phyloP scores from a whole-genome alignment of 2,329 filamentous ascomycete genomes.

The Pleoardoris graminearum region DNA sequence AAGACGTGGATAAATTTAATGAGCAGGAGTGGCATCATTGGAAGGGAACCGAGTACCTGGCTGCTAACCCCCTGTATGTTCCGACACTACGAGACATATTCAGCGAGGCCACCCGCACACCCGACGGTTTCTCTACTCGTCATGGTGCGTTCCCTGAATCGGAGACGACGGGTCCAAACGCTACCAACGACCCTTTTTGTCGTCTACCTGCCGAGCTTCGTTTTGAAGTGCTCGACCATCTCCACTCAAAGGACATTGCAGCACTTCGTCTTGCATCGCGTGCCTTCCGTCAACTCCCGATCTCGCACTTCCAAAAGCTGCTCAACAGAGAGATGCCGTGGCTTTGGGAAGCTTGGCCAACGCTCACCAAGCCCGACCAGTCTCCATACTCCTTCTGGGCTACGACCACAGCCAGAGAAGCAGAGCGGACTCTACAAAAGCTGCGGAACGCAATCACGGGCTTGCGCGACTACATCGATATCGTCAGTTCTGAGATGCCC shows the following conservation, averaged over 20 bases:
- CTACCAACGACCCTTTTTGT: conserved; percentile 19
- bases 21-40: conserved; percentile 15
- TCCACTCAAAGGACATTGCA: conserved; percentile 25
- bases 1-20: neutral
- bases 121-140: conserved; percentile 3
- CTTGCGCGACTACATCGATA: conserved; percentile 5
- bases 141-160: conserved; percentile 5
- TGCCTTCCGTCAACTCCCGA: conserved; percentile 23
- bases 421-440: neutral
- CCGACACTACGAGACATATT: conserved; percentile 21
- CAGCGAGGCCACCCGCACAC: neutral
- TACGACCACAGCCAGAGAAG: neutral
- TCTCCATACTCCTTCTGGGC: conserved; percentile 12
- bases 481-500: conserved; percentile 12
- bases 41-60: conserved; percentile 20
- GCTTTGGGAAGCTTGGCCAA: conserved; percentile 26
- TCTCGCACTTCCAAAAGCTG: conserved; percentile 21
- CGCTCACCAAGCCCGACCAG: neutral
- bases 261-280: conserved; percentile 21
- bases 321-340: conserved; percentile 28
- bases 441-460: neutral
- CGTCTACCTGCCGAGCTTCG: conserved; percentile 23
- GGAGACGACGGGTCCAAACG: neutral
- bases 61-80: conserved; percentile 28
- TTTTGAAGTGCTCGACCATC: conserved; percentile 17